Evolutionary conservation across 1,284 basidiomycete species (phyloP), one percentile per base, ranked within the genome.

Genomic region (Hemileia vastatrix): DNA sequence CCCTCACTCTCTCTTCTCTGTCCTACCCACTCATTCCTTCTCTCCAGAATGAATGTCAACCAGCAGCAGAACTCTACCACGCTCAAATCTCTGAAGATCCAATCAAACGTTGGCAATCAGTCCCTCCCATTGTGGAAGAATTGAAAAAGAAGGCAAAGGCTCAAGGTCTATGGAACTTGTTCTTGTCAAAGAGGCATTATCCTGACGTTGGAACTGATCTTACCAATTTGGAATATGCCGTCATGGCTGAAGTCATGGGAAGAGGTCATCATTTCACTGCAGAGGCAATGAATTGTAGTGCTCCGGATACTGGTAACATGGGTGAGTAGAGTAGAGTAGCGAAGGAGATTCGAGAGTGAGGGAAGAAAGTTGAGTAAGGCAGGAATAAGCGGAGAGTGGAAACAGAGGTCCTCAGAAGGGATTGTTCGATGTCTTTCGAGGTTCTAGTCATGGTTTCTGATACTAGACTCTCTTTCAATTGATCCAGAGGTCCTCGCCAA

Each of bases 271-370:
- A 85, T 70, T 79, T 92, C 55, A 87, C 85, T n/a, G 83, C 90
- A 33, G 86, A 95, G 78, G 83, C 83, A 27, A 84, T 88, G 65
- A 96, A 96, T 74, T 96, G 92, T 77, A 84, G 90, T 44, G 91
- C 92, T 4, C 92, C 92, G 23, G 92, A 96, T 77, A 96, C 92
- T 2, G 92, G 92, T 5, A 94, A n/a, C n/a, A n/a, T n/a, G n/a
- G n/a, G n/a, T n/a, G n/a, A n/a, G n/a, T n/a, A n/a, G n/a, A n/a
- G 15, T 40, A 15, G 36, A 40, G 15, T 40, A 27, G 27, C 36
- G 15, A 15, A 40, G 8, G 36, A 40, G 36, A 40, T 9, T 15
- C 15, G 36, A 40, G 36, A 40, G 15, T 15, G 15, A 40, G 8
- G 36, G 36, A 15, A 40, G 15, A 15, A 40, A 15, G 36, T 40